phyloP scores from a whole-genome alignment of 75 land plant genomes.

The Ceratopteris richardii region DNA sequence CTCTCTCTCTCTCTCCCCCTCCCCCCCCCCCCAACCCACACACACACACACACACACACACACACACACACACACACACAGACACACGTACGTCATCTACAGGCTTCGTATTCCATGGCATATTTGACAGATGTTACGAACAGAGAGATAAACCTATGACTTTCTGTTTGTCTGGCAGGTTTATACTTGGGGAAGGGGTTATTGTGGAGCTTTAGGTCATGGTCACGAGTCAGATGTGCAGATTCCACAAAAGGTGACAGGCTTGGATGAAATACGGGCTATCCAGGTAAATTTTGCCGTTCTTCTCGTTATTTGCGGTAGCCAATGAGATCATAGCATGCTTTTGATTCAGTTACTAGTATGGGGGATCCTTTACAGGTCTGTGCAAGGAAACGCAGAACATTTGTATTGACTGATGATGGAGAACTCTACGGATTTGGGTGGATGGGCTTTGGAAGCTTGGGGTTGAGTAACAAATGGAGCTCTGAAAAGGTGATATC shows the following conservation, averaged over 20 bases:
- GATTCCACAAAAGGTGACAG: constrained; percentile 43
- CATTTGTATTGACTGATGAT: constrained; percentile 60
- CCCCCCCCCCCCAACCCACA: background rate
- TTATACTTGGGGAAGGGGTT: constrained; percentile 97
- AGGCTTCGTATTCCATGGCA: no score
- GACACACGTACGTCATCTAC: no score
- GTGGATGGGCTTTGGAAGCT: constrained; percentile 88
- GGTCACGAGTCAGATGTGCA: constrained; percentile 74
- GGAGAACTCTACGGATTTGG: constrained; percentile 75
- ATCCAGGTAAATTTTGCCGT: constrained; percentile 51
- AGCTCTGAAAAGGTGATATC: constrained; percentile 57
- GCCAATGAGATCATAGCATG: no score
- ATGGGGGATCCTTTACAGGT: constrained; percentile 44
- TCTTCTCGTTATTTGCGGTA: no score
- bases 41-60: background rate
- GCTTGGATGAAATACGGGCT: constrained; percentile 46
- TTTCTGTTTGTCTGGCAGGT: no score
- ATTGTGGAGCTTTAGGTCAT: constrained; percentile 94
- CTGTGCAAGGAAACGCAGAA: constrained; percentile 76
- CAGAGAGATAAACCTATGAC: no score
- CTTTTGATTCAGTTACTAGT: no score
- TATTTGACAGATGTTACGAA: no score
- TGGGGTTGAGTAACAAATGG: constrained; percentile 59
- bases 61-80: no score
- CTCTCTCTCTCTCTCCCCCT: background rate